Base-by-base conservation (phyloP, 352 stramenopile species). In the Phytophthora pisi region DNA sequence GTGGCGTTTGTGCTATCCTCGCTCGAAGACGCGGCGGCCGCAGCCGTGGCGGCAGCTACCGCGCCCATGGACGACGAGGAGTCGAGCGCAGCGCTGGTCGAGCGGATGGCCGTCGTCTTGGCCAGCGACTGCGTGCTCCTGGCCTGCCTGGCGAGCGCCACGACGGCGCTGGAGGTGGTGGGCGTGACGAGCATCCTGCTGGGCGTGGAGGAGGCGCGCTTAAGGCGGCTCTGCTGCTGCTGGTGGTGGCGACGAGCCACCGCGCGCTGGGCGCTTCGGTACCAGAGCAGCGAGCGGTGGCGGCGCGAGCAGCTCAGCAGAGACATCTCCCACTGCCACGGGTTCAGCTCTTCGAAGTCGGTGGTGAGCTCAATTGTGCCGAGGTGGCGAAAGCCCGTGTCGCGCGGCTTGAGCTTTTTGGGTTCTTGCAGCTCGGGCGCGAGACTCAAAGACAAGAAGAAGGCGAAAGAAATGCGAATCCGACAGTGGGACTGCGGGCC, bases 261-360 rank as follows among this genome's bases (percentile, higher is more conserved):
- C 0, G 72, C 68, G 71, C 78, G 81, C 36, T 85, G 75, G 31
- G 72, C 62, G 51, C 73, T 73, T 30, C 66, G 65, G 47, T 81
- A 78, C 73, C 64, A 84, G 50, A 84, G 68, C 52, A 86, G 69
- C 42, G 78, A 75, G 51, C 81, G 81, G 63, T 90, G 70, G 30
- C 81, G 79, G 31, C 74, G 78, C 55, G 78, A 68, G 57, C 71
- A 88, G 51, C 66, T 80, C 45, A 90, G 76, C 43, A 90, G 66
- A 51, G 81, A 78, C 81, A 90, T 88, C 56, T 90, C 79, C 74
- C 74, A 82, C 47, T 81, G 74, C 63, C 66, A 78, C 45, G 64
- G 72, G 54, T 82, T 78, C 40, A 80, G 45, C 9, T 79, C 61
- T 53, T 78, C 71, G 34, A 78, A 73, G 50, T 74, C 74, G 34